Conservation (phyloP, 768 basidiomycete genomes). For the Tulasnella sp. region DNA sequence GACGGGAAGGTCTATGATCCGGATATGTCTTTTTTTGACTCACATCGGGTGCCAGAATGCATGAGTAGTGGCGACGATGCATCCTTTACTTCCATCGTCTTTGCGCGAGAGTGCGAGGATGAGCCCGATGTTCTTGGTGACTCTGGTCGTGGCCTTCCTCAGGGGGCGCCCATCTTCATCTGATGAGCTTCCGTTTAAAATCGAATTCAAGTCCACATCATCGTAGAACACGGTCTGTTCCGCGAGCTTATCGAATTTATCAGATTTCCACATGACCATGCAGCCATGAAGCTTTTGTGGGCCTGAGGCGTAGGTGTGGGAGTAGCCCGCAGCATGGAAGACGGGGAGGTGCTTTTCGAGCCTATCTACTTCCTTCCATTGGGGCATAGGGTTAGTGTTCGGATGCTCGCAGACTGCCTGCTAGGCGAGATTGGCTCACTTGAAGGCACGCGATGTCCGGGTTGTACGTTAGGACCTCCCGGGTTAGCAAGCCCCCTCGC, state of each 20-base stretch:
- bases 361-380: conserved; percentile 76
- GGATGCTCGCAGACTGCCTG: not conserved
- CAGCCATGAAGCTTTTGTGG: conserved; percentile 80
- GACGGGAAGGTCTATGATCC: no score
- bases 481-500: conserved; percentile 69
- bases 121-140: conserved; percentile 75
- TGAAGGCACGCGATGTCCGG: conserved; percentile 86
- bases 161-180: conserved; percentile 24
- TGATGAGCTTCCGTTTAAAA: conserved; percentile 35
- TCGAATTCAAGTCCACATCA: conserved; percentile 46
- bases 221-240: conserved; percentile 65
- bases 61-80: conserved; percentile 84
- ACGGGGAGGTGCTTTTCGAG: conserved; percentile 66
- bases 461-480: conserved; percentile 66
- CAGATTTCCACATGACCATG: conserved; percentile 66
- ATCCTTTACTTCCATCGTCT: conserved; percentile 40
- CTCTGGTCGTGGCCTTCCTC: conserved; percentile 56
- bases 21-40: conserved; percentile 33
- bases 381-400: not conserved
- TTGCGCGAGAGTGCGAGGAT: conserved; percentile 60
- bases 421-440: conserved; percentile 42
- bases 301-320: conserved; percentile 61
- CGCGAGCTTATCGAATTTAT: conserved; percentile 46
- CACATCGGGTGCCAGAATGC: conserved; percentile 93
- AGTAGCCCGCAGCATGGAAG: conserved; percentile 62